Base-by-base conservation (phyloP, 2,329 filamentous ascomycete species). In the Colletotrichum musae region DNA sequence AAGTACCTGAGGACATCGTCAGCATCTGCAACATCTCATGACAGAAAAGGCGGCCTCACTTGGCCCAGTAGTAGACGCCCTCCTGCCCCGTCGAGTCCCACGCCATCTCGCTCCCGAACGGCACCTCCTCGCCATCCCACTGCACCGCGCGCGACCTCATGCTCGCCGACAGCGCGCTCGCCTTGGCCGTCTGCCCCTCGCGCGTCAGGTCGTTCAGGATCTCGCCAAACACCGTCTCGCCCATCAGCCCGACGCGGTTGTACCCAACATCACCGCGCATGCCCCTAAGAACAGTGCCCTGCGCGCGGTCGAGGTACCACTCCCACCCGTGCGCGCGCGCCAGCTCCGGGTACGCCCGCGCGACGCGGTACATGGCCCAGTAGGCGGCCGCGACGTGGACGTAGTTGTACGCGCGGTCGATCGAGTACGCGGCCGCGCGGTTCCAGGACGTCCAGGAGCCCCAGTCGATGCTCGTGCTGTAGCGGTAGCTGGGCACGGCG, bases 1-100 rank as follows among this genome's bases (percentile, higher is more conserved):
- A 90, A 90, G 72, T 88, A 84, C 36, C 81, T 63, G 18, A 7
- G 2, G 15, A 6, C 1, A 5, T 4, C 24, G 51, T 80, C 12
- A 57, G 51, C 6, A 24, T 28, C 2, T 18, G 36, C 6, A 58
- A 4, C 1, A 58, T n/a, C 16, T n/a, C 3, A 4, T 3, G 6
- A n/a, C 7, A 2, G 56, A 10, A 63, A 12, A 16, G 21, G 12
- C 9, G 16, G 4, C 12, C 76, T 75, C 71, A 83, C 81, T 83
- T 85, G 3, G 83, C 79, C 87, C 88, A 90, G 65, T 87, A 87
- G 68, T 88, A 90, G 0, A 90, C 85, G 0, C 88, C 87, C 74
- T 90, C 88, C 72, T 90, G 88, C 0, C 86, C 88, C 0, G 88
- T 90, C 0, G 85, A 89, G 68, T 91, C 88, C 88, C 88, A 90